These are phyloP conservation scores for Hypoxylon sp. DNA, from an alignment of 2,329 filamentous ascomycete genomes.

Conservation along the genomic window DNA sequence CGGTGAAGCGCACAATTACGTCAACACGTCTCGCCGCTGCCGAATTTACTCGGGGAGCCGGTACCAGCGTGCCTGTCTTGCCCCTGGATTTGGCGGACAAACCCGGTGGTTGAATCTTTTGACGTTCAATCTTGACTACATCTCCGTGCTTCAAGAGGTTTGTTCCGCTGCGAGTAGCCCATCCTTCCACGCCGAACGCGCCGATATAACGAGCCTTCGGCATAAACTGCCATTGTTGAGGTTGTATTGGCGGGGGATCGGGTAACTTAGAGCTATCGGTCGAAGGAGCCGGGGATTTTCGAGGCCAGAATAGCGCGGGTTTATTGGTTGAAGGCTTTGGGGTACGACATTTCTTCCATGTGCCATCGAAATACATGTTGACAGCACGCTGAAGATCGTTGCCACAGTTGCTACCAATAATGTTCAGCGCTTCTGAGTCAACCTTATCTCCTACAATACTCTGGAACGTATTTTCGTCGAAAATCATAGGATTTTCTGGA, in stretches of 20 bases:
- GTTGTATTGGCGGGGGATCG: slow-evolving; percentile 29
- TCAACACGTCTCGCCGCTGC: slow-evolving; percentile 79
- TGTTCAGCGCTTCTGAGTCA: slow-evolving; percentile 62
- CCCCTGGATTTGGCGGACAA: slow-evolving; percentile 57
- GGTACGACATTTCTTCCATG: slow-evolving; percentile 69
- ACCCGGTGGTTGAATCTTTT: slow-evolving; percentile 77
- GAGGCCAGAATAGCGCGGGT: slow-evolving; percentile 29
- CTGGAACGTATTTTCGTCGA: slow-evolving; percentile 72
- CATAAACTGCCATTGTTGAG: slow-evolving; percentile 48
- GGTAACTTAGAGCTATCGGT: slow-evolving; percentile 35
- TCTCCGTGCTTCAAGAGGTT: slow-evolving; percentile 86
- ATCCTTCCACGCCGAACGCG: slow-evolving; percentile 90
- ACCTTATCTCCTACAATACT: slow-evolving; percentile 73
- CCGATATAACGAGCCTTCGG: slow-evolving; percentile 80
- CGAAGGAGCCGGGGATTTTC: slow-evolving; percentile 24
- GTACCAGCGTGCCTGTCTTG: slow-evolving; percentile 57
- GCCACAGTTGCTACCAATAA: slow-evolving; percentile 69
- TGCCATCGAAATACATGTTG: slow-evolving; percentile 80
- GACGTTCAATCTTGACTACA: slow-evolving; percentile 86
- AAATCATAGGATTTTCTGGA: slow-evolving; percentile 55
- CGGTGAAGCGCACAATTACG: slow-evolving; percentile 93
- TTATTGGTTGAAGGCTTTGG: slow-evolving; percentile 47
- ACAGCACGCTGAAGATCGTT: slow-evolving; percentile 74
- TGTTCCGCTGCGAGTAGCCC: slow-evolving; percentile 88
- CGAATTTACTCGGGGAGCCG: slow-evolving; percentile 59